phyloP scores from a whole-genome alignment of 352 stramenopile species.

The Phytophthora cactorum region DNA sequence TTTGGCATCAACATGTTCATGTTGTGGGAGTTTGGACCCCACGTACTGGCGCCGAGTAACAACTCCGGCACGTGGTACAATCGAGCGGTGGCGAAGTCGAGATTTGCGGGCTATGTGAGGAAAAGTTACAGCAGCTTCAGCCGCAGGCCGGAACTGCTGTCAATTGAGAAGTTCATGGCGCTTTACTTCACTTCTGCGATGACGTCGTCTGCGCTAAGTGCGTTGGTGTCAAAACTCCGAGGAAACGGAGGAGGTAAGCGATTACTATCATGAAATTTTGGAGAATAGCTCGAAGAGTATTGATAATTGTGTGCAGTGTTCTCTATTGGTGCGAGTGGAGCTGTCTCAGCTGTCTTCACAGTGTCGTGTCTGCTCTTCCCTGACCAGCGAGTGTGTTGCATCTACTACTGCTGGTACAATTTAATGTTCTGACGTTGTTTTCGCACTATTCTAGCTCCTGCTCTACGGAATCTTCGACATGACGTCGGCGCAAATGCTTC shows the following conservation, averaged over 20 bases:
- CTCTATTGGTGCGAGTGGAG: constrained; percentile 81
- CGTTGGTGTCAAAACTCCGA: constrained; percentile 68
- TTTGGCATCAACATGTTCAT: constrained; percentile 91
- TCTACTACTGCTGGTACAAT: constrained; percentile 1
- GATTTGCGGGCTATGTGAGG: constrained; percentile 47
- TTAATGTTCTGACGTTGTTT: constrained; percentile 10
- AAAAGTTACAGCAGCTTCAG: constrained; percentile 38
- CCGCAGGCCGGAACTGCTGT: constrained; percentile 42
- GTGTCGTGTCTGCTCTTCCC: constrained; percentile 80
- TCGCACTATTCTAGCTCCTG: constrained; percentile 44
- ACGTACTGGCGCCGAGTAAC: constrained; percentile 67
- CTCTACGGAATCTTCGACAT: constrained; percentile 71
- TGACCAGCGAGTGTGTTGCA: constrained; percentile 53
- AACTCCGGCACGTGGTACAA: constrained; percentile 54
- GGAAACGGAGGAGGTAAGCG: constrained; percentile 56
- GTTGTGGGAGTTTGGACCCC: constrained; percentile 84
- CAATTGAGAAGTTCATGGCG: constrained; percentile 68
- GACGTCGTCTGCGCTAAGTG: constrained; percentile 72
- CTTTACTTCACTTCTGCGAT: constrained; percentile 79
- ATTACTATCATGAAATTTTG: not conserved
- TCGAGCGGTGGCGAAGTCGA: constrained; percentile 55
- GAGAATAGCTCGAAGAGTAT: too few species aligned
- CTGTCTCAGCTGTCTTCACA: constrained; percentile 82
- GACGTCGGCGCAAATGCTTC: constrained; percentile 65
- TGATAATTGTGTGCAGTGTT: constrained; percentile 53